Base-by-base conservation (phyloP, 352 stramenopile species). In the Globisporangium paroecandrum region DNA sequence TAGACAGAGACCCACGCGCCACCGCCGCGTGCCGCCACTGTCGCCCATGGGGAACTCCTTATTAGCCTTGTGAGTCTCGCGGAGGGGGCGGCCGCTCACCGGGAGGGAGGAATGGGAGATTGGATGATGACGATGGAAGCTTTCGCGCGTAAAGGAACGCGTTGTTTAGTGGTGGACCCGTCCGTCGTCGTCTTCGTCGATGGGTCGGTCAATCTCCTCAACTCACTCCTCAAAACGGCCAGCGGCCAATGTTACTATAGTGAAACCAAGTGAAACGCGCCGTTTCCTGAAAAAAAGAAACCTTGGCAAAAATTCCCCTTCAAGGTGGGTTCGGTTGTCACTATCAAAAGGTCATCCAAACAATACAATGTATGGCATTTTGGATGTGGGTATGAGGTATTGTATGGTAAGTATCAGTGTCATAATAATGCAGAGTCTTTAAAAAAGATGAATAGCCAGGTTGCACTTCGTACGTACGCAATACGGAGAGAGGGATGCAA, bases 1-100 rank as follows among this genome's bases (percentile, higher is more conserved):
- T 22, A 29, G 32, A n/a, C 18, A 29, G 55, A 24, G 25, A 29
- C 27, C 36, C 27, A 20, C 54, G 6, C 29, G 55, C 32, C 56
- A 38, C 53, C 53, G 53, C 56, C 56, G 32, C 27, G 25, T 41
- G 27, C n/a, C 56, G 32, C 56, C 29, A n/a, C 55, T n/a, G 32
- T 47, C 32, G 56, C 20, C 56, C 56, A 61, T 61, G 56, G 49
- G 18, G 29, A 47, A 18, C 55, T 32, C 29, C 29, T 32, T 32
- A 32, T 32, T 32, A 32, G 4, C 29, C 29, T 32, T 32, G 29
- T 32, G 29, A 32, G 29, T 32, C 29, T 32, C 29, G 29, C 29
- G 29, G 29, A 49, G 41, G 41, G 15, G 41, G 15, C 15, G 15
- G 8, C 15, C 43, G 18, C 18, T 12, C 43, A 51, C 18, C 18